Evolutionary conservation across 139 green algal species (phyloP).

Genomic region (Diplosphaera chodatii): DNA sequence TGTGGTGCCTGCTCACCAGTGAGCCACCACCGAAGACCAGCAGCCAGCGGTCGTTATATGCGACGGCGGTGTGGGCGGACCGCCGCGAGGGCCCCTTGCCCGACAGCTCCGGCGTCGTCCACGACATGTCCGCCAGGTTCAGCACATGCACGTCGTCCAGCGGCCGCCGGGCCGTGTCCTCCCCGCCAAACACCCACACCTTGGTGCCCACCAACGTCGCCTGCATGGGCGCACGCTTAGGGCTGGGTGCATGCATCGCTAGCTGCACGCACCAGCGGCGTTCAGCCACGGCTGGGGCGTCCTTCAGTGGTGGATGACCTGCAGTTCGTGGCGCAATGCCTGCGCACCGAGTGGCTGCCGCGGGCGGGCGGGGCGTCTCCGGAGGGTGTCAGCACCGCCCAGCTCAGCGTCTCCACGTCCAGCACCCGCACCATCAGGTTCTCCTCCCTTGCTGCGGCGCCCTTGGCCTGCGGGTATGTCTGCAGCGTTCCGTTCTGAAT

Average conservation of each 20-base stretch:
- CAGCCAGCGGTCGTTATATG: constrained; percentile 47
- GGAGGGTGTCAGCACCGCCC: constrained; percentile 27
- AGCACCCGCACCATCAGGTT: constrained; percentile 57
- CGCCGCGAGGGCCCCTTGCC: constrained; percentile 46
- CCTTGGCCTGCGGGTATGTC: background rate
- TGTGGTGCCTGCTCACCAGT: constrained; percentile 39
- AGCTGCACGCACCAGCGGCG: too few species aligned
- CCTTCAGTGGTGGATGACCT: too few species aligned
- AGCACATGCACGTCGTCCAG: constrained; percentile 62
- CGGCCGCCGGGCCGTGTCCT: constrained; percentile 59
- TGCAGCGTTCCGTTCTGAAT: too few species aligned
- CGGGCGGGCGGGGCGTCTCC: constrained; percentile 44
- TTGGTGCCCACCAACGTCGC: constrained; percentile 51
- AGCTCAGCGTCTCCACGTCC: constrained; percentile 46
- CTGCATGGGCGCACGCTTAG: constrained; percentile 15
- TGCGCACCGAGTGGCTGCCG: constrained; percentile 64
- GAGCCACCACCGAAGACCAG: constrained; percentile 75
- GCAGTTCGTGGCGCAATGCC: too few species aligned
- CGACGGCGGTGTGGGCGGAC: constrained; percentile 57
- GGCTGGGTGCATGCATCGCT: too few species aligned
- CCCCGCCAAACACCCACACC: constrained; percentile 78
- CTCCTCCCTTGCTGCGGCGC: background rate
- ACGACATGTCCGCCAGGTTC: constrained; percentile 58
- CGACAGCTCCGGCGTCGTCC: constrained; percentile 15
- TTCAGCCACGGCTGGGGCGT: too few species aligned